Evolutionary conservation across 1,284 basidiomycete genomes (phyloP).

Genomic region (Puccinia triticina): DNA sequence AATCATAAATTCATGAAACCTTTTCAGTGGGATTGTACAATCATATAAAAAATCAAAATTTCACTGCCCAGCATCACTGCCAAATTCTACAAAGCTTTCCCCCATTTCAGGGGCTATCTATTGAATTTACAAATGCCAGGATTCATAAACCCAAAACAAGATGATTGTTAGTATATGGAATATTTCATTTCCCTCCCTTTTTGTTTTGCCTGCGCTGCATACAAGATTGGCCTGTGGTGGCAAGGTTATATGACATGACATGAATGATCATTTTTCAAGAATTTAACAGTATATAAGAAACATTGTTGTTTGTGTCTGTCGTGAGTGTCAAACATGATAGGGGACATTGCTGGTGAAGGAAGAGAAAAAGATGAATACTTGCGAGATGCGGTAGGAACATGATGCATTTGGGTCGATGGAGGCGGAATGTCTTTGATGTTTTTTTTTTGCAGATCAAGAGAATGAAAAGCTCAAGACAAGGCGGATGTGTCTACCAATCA

Average conservation of each 20-base stretch:
- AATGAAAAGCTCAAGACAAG: not conserved
- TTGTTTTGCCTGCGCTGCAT: too few species aligned
- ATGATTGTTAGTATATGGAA: too few species aligned
- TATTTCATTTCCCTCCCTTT: too few species aligned
- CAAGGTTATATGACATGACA: not conserved
- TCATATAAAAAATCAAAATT: too few species aligned
- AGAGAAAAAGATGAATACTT: not conserved
- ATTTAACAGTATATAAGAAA: not conserved
- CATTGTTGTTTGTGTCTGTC: not conserved
- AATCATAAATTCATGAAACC: too few species aligned
- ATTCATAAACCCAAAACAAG: too few species aligned
- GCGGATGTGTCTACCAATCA: conserved; percentile 1
- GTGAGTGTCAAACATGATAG: not conserved
- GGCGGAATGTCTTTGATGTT: not conserved
- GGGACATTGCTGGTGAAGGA: not conserved
- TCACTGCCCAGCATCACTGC: too few species aligned
- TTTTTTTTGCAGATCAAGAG: not conserved
- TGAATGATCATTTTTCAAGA: not conserved
- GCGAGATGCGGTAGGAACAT: not conserved
- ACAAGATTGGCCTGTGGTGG: not conserved
- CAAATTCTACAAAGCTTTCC: too few species aligned
- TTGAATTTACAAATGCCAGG: too few species aligned
- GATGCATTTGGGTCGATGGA: not conserved
- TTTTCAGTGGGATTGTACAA: too few species aligned
- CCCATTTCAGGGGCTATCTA: too few species aligned